Conservation (phyloP, 768 basidiomycete species). For the Candolleomyces aberdarensis region DNA sequence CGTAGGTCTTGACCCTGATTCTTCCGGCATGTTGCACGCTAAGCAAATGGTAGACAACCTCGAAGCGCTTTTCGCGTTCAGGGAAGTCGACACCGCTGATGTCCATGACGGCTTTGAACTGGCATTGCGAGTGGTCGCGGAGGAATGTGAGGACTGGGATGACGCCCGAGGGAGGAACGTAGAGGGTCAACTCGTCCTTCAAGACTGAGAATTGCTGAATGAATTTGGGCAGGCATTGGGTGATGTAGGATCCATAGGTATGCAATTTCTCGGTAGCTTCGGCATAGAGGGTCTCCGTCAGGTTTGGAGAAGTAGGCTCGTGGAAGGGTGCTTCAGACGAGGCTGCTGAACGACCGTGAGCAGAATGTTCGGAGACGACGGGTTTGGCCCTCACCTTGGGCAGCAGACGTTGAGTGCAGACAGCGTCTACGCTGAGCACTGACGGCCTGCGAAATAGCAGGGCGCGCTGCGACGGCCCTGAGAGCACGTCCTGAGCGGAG, state of each 20-base stretch:
- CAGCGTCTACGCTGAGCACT: conserved; percentile 27
- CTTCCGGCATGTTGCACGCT: conserved; percentile 76
- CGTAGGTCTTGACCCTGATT: conserved; percentile 96
- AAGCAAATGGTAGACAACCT: conserved; percentile 94
- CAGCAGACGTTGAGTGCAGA: conserved; percentile 45
- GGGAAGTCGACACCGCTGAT: conserved; percentile 96
- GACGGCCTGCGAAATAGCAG: conserved; percentile 20
- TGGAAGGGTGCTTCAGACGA: conserved; percentile 72
- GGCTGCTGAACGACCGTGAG: conserved; percentile 33
- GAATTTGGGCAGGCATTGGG: conserved; percentile 92
- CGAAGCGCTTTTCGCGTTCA: conserved; percentile 89
- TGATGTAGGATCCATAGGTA: conserved; percentile 89
- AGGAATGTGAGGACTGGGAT: conserved; percentile 88
- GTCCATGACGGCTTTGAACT: conserved; percentile 91
- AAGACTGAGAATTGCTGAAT: conserved; percentile 97
- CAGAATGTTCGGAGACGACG: conserved; percentile 2
- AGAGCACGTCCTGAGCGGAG: conserved; percentile 42
- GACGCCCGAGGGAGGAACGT: conserved; percentile 78
- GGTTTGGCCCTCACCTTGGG: conserved; percentile 41
- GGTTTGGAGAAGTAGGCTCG: conserved; percentile 89
- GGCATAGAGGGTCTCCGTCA: conserved; percentile 66
- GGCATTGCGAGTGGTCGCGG: conserved; percentile 92
- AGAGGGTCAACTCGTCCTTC: conserved; percentile 92
- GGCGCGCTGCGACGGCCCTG: conserved; percentile 35
- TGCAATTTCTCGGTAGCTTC: conserved; percentile 79